These are phyloP conservation scores for Talaromyces sp. DNA, from an alignment of 2,329 filamentous ascomycete genomes.

Conservation along the genomic window DNA sequence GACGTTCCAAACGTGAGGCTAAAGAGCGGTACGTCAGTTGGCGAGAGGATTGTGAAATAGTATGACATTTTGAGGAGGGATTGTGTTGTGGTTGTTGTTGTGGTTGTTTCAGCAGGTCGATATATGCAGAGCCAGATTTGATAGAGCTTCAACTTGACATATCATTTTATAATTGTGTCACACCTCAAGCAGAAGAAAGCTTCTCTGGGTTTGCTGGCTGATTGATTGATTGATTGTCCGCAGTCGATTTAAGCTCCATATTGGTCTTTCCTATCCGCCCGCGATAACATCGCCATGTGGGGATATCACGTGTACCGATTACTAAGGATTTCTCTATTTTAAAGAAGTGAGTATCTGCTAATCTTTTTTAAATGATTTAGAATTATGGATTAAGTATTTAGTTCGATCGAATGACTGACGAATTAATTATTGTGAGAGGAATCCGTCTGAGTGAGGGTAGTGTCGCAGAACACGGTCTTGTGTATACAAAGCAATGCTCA, in stretches of 20 bases:
- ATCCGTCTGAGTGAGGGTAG: neutral
- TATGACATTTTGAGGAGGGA: constrained; percentile 70
- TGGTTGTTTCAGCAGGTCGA: neutral
- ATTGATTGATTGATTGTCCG: neutral
- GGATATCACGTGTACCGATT: neutral
- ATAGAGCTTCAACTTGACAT: neutral
- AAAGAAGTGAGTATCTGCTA: neutral
- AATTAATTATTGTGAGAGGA: neutral
- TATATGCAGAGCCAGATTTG: neutral
- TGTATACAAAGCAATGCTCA: neutral
- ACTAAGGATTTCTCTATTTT: neutral
- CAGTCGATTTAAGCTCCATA: neutral
- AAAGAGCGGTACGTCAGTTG: constrained; percentile 92
- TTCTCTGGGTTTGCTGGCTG: neutral
- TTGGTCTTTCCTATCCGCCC: neutral
- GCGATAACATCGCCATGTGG: neutral
- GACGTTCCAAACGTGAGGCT: constrained; percentile 96
- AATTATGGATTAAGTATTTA: neutral
- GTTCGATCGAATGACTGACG: neutral
- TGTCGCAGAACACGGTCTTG: neutral
- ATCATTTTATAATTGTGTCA: neutral
- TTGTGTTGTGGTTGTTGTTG: constrained; percentile 19
- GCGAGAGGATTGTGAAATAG: constrained; percentile 96
- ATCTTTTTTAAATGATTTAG: neutral
- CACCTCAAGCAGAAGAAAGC: neutral